phyloP scores from a whole-genome alignment of 2,329 filamentous ascomycete genomes.

The Diplodia corticola region DNA sequence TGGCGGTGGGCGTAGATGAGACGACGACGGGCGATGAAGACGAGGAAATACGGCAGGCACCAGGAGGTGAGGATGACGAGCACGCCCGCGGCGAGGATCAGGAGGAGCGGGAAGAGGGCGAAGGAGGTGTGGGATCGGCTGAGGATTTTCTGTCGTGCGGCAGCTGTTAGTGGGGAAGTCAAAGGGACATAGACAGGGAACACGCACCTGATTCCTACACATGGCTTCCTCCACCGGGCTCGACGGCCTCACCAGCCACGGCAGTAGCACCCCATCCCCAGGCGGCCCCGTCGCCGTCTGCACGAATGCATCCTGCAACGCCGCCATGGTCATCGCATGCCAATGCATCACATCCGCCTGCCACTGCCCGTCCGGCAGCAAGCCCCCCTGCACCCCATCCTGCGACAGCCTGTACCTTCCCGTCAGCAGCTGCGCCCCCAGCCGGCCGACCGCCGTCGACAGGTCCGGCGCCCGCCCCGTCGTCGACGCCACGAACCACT shows the following conservation, averaged over 20 bases:
- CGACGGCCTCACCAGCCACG: neutral
- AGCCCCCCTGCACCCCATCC: neutral
- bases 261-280: neutral
- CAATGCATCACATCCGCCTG: constrained; percentile 26
- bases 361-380: constrained; percentile 25
- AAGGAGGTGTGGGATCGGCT: constrained; percentile 25
- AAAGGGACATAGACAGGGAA: too few species aligned
- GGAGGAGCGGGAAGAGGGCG: constrained; percentile 29
- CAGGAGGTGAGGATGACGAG: constrained; percentile 28
- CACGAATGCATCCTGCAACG: constrained; percentile 22
- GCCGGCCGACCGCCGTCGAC: neutral
- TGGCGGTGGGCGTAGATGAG: neutral
- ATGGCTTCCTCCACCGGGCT: neutral
- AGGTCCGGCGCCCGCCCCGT: neutral
- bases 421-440: constrained; percentile 1
- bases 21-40: neutral
- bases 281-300: constrained; percentile 19
- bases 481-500: neutral
- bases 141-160: constrained; percentile 25
- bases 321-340: constrained; percentile 20
- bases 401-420: constrained; percentile 9
- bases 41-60: constrained; percentile 4
- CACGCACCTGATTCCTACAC: constrained; percentile 8
- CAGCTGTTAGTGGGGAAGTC: neutral
- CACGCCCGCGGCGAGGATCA: constrained; percentile 28